These are phyloP conservation scores for Kitagawia praeruptora DNA, from an alignment of 129 eudicot genomes.

Conservation along the genomic window DNA sequence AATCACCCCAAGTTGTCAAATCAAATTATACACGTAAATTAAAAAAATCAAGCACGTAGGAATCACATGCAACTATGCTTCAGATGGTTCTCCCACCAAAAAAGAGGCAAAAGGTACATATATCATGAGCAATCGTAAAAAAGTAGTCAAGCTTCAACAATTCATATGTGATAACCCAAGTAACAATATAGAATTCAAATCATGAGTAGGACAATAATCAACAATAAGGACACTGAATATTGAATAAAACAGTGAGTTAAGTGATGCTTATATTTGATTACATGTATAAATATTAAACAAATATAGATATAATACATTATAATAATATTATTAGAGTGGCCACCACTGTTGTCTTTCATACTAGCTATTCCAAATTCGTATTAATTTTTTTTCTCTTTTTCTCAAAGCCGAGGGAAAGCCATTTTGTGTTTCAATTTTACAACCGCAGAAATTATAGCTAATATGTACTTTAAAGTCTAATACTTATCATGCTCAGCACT, in stretches of 20 bases:
- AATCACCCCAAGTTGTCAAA: background rate
- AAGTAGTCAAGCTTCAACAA: background rate
- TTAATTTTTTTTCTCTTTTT: conserved; percentile 25
- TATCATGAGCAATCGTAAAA: background rate
- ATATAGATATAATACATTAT: conserved; percentile 28
- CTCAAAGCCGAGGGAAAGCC: background rate
- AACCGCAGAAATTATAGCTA: background rate
- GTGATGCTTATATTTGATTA: background rate
- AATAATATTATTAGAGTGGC: conserved; percentile 42
- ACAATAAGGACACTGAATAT: background rate
- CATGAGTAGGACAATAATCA: background rate
- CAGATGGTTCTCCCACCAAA: background rate
- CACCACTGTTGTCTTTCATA: conserved; percentile 77
- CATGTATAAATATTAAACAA: background rate
- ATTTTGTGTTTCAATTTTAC: too few relatives aligned
- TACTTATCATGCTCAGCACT: background rate
- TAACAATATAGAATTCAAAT: background rate
- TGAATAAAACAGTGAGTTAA: background rate
- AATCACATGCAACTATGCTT: background rate
- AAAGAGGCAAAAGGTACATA: background rate
- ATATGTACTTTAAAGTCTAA: background rate
- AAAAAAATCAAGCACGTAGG: background rate
- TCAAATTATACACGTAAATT: background rate
- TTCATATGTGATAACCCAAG: background rate
- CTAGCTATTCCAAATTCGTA: conserved; percentile 54